A percentile compares a stretch with the other conserved stretches of the same genome.
Evolutionary conservation across 805 yeast genomes (phyloP).

Genomic region (Ogataea thermomethanolica): DNA sequence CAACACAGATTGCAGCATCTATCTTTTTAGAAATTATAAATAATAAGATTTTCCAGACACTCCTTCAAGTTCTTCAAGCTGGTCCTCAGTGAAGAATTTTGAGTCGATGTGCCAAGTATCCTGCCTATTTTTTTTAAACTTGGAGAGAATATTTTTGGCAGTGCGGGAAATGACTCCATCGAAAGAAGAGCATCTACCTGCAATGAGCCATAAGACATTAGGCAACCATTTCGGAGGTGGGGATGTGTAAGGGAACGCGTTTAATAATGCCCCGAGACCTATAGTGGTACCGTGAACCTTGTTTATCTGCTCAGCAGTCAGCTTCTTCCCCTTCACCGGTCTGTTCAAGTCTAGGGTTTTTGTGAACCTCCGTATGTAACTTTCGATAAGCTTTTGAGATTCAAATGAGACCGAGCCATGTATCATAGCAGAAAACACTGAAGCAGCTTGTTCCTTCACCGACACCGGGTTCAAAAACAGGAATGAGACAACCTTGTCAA

Average conservation of each 20-base stretch:
- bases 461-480: slow-evolving; percentile 65
- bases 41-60: slow-evolving; percentile 91
- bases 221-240: slow-evolving; percentile 96
- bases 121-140: slow-evolving; percentile 85
- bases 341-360: slow-evolving; percentile 37
- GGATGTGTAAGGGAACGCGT: slow-evolving; percentile 84
- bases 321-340: slow-evolving; percentile 28
- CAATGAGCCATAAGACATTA: slow-evolving; percentile 58
- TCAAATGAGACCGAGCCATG: slow-evolving; percentile 55
- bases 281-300: slow-evolving; percentile 79
- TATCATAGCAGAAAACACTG: slow-evolving; percentile 74
- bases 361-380: slow-evolving; percentile 43
- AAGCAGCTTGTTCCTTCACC: slow-evolving; percentile 70
- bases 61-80: slow-evolving; percentile 89
- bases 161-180: slow-evolving; percentile 79
- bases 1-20: slow-evolving; percentile 58
- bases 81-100: slow-evolving; percentile 66
- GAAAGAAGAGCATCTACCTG: slow-evolving; percentile 65
- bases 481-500: slow-evolving; percentile 49
- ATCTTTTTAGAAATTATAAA: slow-evolving; percentile 52
- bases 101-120: slow-evolving; percentile 96
- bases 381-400: slow-evolving; percentile 39
- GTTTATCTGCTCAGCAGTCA: slow-evolving; percentile 41
- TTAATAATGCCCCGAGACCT: slow-evolving; percentile 83
- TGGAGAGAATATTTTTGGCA: slow-evolving; percentile 76